Percentiles rank a stretch among this genome's conserved stretches.
Evolutionary conservation across 1,284 basidiomycete genomes (phyloP).

Genomic region (Crepidotus sp.): DNA sequence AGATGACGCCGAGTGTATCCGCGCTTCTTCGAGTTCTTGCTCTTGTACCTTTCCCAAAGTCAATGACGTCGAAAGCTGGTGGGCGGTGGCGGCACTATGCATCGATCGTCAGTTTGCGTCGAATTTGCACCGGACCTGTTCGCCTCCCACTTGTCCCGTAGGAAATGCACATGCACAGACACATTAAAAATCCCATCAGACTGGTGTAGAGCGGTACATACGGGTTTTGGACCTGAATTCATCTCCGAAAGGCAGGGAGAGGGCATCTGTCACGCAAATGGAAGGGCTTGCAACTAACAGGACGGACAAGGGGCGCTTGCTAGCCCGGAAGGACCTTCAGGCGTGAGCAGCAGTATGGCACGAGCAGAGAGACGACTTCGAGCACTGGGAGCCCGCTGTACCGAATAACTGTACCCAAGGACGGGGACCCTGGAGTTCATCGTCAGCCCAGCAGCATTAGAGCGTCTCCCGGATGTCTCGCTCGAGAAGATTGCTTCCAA

Average conservation of each 20-base stretch:
- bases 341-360: background rate
- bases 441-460: background rate
- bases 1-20: slow-evolving; percentile 9
- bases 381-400: background rate
- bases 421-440: background rate
- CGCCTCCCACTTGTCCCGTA: background rate
- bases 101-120: background rate
- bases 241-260: slow-evolving; percentile 12
- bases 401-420: background rate
- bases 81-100: background rate
- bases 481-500: background rate
- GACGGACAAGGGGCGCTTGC: background rate
- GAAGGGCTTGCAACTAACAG: slow-evolving; percentile 1
- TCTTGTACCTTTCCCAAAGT: slow-evolving; percentile 7
- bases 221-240: background rate
- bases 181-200: background rate
- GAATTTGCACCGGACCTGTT: background rate
- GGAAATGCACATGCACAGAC: background rate
- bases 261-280: slow-evolving; percentile 4
- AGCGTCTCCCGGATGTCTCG: background rate
- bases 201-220: background rate
- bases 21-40: slow-evolving; percentile 1
- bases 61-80: background rate
- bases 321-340: slow-evolving; percentile 1
- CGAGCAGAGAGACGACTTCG: background rate